Evolutionary conservation across 2,329 filamentous ascomycete genomes (phyloP), one percentile per base, ranked within the genome.

Genomic region (Colletotrichum nymphaeae): DNA sequence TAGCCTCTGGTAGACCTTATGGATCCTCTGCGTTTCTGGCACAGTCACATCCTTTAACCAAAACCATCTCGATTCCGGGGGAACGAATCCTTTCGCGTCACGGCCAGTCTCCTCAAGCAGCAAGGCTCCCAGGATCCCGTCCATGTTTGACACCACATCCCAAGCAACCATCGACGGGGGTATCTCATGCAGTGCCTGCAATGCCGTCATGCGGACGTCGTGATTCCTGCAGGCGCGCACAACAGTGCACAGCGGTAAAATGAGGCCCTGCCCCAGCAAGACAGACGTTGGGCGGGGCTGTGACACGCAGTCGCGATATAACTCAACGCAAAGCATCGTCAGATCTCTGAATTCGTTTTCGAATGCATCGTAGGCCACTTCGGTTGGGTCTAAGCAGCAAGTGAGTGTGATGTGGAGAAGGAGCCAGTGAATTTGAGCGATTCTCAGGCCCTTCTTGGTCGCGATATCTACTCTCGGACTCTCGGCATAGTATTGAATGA

Each of bases 31-130:
- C n/a, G 63, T 65, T 24, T 65, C 52, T n/a, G 22, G 52, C 37
- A 65, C 63, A 3, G 32, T 7, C 16, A 56, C 32, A 22, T 65
- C 63, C 22, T 30, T 28, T 32, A 72, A n/a, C 67, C 73, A 75
- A 52, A 64, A 65, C 75, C 75, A 76, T 16, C 75, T 32, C 4
- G 64, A 42, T 59, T 71, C 57, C 4, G 70, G 30, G 16, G 70
- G 59, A 19, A 75, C 60, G 16, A 67, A 63, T 49, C 70, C 75
- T 19, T 59, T 32, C 5, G 26, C 67, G 16, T 67, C 37, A n/a
- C 75, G 63, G 19, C 67, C 73, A 32, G 53, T 49, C 63, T 76
- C 75, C 58, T 76, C 75, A 19, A 76, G 66, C 22, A 76, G 19
- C 26, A 76, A 35, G 11, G 57, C 73, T 4, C 73, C 75, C 5